Evolutionary conservation across 139 green algal genomes (phyloP).

Genomic region (Tetradesmus obliquus): DNA sequence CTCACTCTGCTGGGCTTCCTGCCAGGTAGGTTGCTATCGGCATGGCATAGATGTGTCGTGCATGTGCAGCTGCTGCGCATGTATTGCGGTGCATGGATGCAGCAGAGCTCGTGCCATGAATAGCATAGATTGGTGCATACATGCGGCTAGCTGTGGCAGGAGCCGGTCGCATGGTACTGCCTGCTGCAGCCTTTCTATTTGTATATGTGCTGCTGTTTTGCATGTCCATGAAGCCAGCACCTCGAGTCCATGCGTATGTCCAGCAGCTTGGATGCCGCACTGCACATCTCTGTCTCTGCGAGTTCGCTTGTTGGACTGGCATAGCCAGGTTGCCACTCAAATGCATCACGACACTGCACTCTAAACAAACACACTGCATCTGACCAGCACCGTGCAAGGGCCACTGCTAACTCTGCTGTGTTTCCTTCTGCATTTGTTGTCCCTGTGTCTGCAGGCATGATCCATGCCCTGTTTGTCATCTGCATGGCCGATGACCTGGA

Average conservation of each 20-base stretch:
- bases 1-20: slow-evolving; percentile 5
- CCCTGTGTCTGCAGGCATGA: background rate
- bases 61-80: background rate
- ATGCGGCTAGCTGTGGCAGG: too few relatives aligned
- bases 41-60: background rate
- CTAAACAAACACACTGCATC: background rate
- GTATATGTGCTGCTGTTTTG: background rate
- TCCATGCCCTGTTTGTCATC: slow-evolving; percentile 26
- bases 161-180: too few relatives aligned
- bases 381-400: background rate
- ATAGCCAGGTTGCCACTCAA: too few relatives aligned
- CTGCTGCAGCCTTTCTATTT: too few relatives aligned
- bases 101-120: background rate
- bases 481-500: background rate
- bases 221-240: background rate
- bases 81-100: background rate
- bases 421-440: background rate
- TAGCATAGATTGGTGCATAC: too few relatives aligned
- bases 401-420: background rate
- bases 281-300: too few relatives aligned
- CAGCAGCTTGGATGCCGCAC: too few relatives aligned
- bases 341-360: too few relatives aligned
- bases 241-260: background rate
- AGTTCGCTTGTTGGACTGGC: too few relatives aligned
- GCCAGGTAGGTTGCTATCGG: background rate